Percentiles rank a stretch among this genome's conserved stretches.
Evolutionary conservation across 176 grass and related monocot species (phyloP).

Genomic region (Carex parvula): DNA sequence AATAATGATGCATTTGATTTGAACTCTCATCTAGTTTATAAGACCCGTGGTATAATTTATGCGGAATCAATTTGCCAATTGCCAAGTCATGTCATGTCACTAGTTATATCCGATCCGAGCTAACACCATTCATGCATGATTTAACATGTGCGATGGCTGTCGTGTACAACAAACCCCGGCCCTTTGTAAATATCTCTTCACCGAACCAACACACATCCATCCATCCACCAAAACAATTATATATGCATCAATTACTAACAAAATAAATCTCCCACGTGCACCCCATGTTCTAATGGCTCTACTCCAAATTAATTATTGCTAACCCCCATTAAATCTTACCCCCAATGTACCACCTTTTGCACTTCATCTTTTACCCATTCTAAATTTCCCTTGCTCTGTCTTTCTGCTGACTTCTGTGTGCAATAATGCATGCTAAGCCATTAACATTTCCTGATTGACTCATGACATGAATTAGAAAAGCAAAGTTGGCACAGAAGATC

Average conservation of each 20-base stretch:
- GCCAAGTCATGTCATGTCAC: not conserved
- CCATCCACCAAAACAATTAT: conserved; percentile 3
- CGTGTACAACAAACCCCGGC: not conserved
- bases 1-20: no score
- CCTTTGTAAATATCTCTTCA: not conserved
- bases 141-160: not conserved
- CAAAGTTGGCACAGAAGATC: not conserved
- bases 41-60: no score
- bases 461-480: not conserved
- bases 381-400: not conserved
- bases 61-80: no score
- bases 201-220: not conserved
- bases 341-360: not conserved
- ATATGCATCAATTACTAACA: not conserved
- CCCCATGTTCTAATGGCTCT: conserved; percentile 16
- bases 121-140: not conserved
- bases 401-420: not conserved
- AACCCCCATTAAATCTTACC: not conserved
- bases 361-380: not conserved
- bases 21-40: no score
- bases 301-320: conserved; percentile 7
- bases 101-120: not conserved
- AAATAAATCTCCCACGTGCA: conserved; percentile 25
- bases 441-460: not conserved
- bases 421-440: not conserved